Evolutionary conservation across 768 basidiomycete genomes (phyloP).

Genomic region (Tricholoma sp.): DNA sequence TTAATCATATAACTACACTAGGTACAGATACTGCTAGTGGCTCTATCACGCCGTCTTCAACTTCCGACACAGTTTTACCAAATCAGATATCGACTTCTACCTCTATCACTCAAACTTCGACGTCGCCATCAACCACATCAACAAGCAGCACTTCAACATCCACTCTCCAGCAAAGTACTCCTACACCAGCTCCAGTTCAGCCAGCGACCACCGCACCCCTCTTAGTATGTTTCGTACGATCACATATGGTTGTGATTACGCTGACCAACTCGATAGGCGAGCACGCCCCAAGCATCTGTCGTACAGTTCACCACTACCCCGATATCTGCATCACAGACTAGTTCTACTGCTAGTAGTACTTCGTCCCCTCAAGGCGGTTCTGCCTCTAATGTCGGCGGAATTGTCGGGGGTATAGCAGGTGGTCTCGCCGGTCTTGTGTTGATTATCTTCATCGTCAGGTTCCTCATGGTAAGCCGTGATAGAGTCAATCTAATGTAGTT

Average conservation of each 20-base stretch:
- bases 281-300: neutral
- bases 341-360: constrained; percentile 14
- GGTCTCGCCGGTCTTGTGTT: constrained; percentile 38
- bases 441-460: constrained; percentile 37
- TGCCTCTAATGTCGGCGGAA: constrained; percentile 22
- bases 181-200: neutral
- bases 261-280: neutral
- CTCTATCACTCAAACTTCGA: neutral
- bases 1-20: neutral
- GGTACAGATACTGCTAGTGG: neutral
- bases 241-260: neutral
- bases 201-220: neutral
- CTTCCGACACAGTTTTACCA: neutral
- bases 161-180: neutral
- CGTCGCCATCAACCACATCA: neutral
- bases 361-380: constrained; percentile 7
- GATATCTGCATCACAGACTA: constrained; percentile 4
- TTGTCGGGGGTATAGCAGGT: constrained; percentile 42
- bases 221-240: neutral
- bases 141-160: neutral
- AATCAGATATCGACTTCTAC: constrained; percentile 3
- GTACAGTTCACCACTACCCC: neutral
- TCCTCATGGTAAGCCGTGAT: constrained; percentile 37
- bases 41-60: neutral
- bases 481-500: neutral